Conservation (phyloP, 2,329 filamentous ascomycete species). For the Sarocladium kiliense region DNA sequence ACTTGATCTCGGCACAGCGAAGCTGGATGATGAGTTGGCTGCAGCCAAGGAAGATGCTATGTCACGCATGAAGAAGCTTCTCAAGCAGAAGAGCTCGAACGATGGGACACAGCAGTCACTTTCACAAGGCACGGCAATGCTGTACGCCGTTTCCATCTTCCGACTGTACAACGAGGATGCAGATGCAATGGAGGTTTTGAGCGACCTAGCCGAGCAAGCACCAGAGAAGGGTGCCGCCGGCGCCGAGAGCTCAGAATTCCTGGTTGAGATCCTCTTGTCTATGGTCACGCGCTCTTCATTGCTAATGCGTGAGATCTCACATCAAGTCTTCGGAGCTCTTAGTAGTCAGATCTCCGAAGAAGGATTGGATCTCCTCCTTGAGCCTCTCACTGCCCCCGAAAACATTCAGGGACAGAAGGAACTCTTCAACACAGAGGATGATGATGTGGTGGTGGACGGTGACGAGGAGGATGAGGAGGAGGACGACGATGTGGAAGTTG, state of each 20-base stretch:
- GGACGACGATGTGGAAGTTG: constrained; percentile 9
- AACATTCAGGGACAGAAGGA: constrained; percentile 78
- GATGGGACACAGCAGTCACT: constrained; percentile 29
- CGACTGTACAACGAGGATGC: constrained; percentile 87
- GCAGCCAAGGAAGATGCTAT: constrained; percentile 47
- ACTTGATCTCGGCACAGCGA: constrained; percentile 46
- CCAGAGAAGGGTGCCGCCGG: constrained; percentile 53
- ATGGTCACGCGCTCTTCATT: constrained; percentile 82
- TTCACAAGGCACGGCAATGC: constrained; percentile 65
- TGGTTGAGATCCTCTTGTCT: constrained; percentile 86
- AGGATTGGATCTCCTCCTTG: constrained; percentile 60
- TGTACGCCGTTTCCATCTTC: constrained; percentile 79
- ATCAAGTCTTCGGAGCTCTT: constrained; percentile 84
- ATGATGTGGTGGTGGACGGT: constrained; percentile 46
- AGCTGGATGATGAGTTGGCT: constrained; percentile 51
- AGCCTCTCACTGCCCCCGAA: constrained; percentile 74
- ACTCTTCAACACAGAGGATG: constrained; percentile 69
- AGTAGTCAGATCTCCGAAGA: constrained; percentile 67
- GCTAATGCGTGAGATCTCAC: constrained; percentile 78
- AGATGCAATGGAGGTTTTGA: constrained; percentile 76
- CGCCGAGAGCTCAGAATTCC: constrained; percentile 54
- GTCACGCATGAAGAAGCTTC: constrained; percentile 46
- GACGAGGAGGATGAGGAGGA: constrained; percentile 34
- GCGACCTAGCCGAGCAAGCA: constrained; percentile 75
- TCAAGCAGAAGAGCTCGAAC: constrained; percentile 34